Percentiles rank a stretch among this genome's conserved stretches.
These are phyloP conservation scores for Mycena belliarum DNA, from an alignment of 768 basidiomycete genomes.

Conservation along the genomic window DNA sequence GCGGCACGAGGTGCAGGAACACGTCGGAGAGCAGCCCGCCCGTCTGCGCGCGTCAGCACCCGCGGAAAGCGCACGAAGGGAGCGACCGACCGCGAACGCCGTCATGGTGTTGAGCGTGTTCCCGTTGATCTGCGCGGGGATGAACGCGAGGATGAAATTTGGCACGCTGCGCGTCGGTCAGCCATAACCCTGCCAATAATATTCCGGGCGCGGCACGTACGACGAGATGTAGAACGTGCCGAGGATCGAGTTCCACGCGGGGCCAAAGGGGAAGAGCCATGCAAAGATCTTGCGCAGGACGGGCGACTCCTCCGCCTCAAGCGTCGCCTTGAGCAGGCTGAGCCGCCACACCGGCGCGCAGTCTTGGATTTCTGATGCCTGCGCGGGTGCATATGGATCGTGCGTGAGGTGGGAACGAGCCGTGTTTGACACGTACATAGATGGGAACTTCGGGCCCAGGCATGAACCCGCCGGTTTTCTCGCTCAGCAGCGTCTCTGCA, in stretches of 20 bases:
- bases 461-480: conserved; percentile 12
- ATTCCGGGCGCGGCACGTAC: conserved; percentile 45
- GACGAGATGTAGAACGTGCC: conserved; percentile 97
- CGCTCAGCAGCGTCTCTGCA: neutral
- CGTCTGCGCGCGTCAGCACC: conserved; percentile 45
- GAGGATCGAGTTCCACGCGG: conserved; percentile 85
- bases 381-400: neutral
- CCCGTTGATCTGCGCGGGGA: conserved; percentile 83
- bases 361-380: conserved; percentile 15
- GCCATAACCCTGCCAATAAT: neutral
- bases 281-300: conserved; percentile 79
- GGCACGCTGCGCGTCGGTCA: conserved; percentile 62
- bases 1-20: conserved; percentile 88
- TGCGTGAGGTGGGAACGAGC: neutral
- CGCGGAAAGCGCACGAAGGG: conserved; percentile 22
- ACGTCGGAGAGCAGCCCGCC: conserved; percentile 93
- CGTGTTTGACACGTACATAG: conserved; percentile 11
- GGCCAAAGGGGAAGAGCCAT: conserved; percentile 86
- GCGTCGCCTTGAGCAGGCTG: conserved; percentile 56
- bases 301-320: conserved; percentile 69
- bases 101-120: conserved; percentile 93
- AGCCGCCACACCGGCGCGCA: conserved; percentile 33
- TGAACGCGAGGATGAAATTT: conserved; percentile 93
- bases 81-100: conserved; percentile 75
- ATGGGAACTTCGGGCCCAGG: conserved; percentile 13